Evolutionary conservation across 2,329 filamentous ascomycete species (phyloP), one percentile per base, ranked within the genome.

Genomic region (Aureobasidium subglaciale): DNA sequence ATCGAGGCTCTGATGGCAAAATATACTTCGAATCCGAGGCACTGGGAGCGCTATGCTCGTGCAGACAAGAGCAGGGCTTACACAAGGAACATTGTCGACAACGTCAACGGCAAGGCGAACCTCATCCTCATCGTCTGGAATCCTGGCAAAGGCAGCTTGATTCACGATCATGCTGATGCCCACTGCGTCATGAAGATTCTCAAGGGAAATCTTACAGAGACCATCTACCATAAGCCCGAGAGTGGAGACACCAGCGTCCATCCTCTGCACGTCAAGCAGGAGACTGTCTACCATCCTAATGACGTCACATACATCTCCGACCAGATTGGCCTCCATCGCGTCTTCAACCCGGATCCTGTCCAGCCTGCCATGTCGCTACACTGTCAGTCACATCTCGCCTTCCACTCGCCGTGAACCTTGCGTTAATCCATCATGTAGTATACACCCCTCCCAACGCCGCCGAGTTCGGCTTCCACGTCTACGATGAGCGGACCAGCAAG

Each of bases 101-200:
- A 90, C 67, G 89, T 90, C 2, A 96, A 96, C 63, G 90, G 84
- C 58, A 88, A 88, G 70, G 85, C 83, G 65, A 89, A 89, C 64
- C 69, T 89, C 87, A 81, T 95, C 59, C 82, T 96, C 45, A 81
- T 96, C 37, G 90, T 95, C 35, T 96, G 91, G 91, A 86, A 84
- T 15, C 90, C 91, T 0, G 87, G 87, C 50, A 89, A 89, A 72
- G 82, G 82, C 34, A 92, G 87, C 64, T 85, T 87, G 10, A 90
- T 96, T 67, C 91, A 96, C 68, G 91, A 96, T 57, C 75, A 78
- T 63, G 73, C 74, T 40, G 88, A 92, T 59, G 88, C 90, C 35
- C 91, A 96, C 69, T 96, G 91, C 71, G 76, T 96, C 63, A 96
- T 96, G 89, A 95, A 85, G 70, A 84, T 92, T 61, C 79, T 96